Conservation (phyloP, 2,329 filamentous ascomycete genomes). For the Pseudophaeomoniella oleicola region DNA sequence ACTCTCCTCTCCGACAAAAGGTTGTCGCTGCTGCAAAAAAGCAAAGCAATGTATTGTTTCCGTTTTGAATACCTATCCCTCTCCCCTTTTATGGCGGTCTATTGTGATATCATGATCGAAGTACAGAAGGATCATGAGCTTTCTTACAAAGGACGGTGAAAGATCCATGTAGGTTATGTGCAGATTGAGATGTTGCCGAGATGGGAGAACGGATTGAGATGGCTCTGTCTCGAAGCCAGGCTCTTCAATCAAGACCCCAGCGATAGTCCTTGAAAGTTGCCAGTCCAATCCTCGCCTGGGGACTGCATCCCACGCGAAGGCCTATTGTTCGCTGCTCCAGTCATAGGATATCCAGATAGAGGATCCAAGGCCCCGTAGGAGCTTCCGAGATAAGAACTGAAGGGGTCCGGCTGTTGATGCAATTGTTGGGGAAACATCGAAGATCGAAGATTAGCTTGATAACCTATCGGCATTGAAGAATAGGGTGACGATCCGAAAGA, state of each 20-base stretch:
- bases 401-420: conserved; percentile 6
- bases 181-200: no score
- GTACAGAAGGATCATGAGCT: no score
- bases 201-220: no score
- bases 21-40: no score
- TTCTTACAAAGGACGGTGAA: no score
- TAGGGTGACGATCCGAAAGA: conserved; percentile 3
- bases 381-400: conserved; percentile 6
- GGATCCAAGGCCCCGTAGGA: neutral
- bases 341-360: neutral
- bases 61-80: no score
- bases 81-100: no score
- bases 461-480: conserved; percentile 1
- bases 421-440: conserved; percentile 2
- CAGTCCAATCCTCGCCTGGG: conserved; percentile 9
- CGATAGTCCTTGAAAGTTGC: conserved; percentile 48
- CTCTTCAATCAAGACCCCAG: conserved; percentile 49
- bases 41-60: no score
- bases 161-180: no score
- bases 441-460: conserved; percentile 3
- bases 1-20: no score
- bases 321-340: neutral
- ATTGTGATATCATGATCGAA: no score
- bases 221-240: no score
- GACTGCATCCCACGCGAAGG: conserved; percentile 2